Percentiles rank a stretch among this genome's conserved stretches.
phyloP scores from a whole-genome alignment of 2,329 filamentous ascomycete species.

The Tympanopsis confertula region DNA sequence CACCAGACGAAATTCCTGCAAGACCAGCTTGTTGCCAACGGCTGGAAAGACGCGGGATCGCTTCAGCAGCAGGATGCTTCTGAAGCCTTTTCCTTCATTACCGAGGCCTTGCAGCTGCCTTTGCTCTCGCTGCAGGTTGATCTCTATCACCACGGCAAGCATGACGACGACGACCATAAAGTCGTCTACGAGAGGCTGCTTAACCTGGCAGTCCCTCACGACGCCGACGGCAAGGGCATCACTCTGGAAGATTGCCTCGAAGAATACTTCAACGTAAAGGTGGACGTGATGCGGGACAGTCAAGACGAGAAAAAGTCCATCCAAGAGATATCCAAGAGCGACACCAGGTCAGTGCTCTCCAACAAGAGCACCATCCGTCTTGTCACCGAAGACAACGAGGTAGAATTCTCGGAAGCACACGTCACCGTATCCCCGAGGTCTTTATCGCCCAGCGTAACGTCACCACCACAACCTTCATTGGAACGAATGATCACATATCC shows the following conservation, averaged over 20 bases:
- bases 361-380: constrained; percentile 19
- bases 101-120: constrained; percentile 76
- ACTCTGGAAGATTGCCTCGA: constrained; percentile 86
- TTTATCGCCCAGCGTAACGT: background rate
- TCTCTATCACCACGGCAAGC: constrained; percentile 81
- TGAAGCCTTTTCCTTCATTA: constrained; percentile 91
- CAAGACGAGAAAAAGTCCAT: constrained; percentile 38
- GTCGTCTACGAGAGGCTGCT: constrained; percentile 84
- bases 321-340: constrained; percentile 12
- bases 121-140: constrained; percentile 86
- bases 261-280: constrained; percentile 85
- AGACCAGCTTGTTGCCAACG: constrained; percentile 70
- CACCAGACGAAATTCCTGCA: constrained; percentile 69
- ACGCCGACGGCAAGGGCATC: constrained; percentile 57
- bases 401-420: background rate
- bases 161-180: constrained; percentile 81
- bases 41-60: constrained; percentile 70
- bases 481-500: background rate
- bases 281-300: constrained; percentile 73
- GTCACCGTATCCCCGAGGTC: background rate
- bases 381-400: constrained; percentile 12
- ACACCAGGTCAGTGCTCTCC: constrained; percentile 15
- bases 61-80: constrained; percentile 89
- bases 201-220: constrained; percentile 78
- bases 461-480: no score